phyloP scores from a whole-genome alignment of 257 asterid species.

The Salvia rosmarinus region DNA sequence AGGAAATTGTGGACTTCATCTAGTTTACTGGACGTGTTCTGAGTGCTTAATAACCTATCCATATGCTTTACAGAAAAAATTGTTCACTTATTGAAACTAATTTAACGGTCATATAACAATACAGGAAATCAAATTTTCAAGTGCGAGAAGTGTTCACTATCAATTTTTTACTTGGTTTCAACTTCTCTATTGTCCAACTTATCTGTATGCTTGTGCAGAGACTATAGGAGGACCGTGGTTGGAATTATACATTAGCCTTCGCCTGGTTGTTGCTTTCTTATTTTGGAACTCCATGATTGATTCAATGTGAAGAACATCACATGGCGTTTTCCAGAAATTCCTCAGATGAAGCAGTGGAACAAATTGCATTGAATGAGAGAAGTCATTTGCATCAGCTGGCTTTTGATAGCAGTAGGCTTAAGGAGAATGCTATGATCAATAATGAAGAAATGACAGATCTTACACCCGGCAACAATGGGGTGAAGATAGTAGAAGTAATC shows the following conservation, averaged over 20 bases:
- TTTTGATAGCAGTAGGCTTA: slow-evolving; percentile 42
- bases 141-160: background rate
- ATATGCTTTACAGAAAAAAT: slow-evolving; percentile 16
- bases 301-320: slow-evolving; percentile 52
- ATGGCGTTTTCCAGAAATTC: slow-evolving; percentile 73
- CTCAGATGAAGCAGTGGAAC: slow-evolving; percentile 52
- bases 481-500: slow-evolving; percentile 43
- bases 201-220: slow-evolving; percentile 42
- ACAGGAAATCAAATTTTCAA: background rate
- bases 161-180: background rate
- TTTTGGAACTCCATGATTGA: slow-evolving; percentile 29
- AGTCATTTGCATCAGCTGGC: slow-evolving; percentile 48
- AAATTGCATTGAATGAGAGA: slow-evolving; percentile 54
- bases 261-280: slow-evolving; percentile 31
- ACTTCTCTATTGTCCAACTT: slow-evolving; percentile 18
- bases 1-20: slow-evolving; percentile 23
- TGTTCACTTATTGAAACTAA: slow-evolving; percentile 19
- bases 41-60: slow-evolving; percentile 52
- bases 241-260: slow-evolving; percentile 27
- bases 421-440: slow-evolving; percentile 35
- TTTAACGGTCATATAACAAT: background rate
- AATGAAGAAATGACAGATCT: slow-evolving; percentile 57
- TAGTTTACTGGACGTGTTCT: slow-evolving; percentile 19
- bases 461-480: slow-evolving; percentile 50
- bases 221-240: slow-evolving; percentile 45